These are phyloP conservation scores for Polyporus arcularius DNA, from an alignment of 768 basidiomycete genomes.

Conservation along the genomic window DNA sequence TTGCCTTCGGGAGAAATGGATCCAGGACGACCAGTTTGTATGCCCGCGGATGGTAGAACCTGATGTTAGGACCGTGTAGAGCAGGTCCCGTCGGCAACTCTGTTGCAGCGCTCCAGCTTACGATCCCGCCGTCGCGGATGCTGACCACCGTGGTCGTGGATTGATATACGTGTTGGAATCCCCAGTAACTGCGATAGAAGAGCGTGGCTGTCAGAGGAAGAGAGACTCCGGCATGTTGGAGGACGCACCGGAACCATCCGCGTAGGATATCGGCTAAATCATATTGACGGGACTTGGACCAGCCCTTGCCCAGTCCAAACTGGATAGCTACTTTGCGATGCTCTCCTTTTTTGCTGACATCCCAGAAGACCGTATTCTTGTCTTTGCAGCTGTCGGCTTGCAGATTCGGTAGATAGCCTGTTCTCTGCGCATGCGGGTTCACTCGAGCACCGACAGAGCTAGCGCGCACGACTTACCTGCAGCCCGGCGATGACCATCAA, in stretches of 20 bases:
- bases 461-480: conserved; percentile 43
- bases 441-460: not conserved
- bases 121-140: conserved; percentile 44
- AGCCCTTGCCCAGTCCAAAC: not conserved
- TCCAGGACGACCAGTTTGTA: conserved; percentile 10
- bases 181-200: conserved; percentile 46
- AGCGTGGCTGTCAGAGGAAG: no score
- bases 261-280: not conserved
- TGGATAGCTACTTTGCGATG: conserved; percentile 23
- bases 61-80: not conserved
- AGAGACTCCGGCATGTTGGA: not conserved
- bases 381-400: conserved; percentile 36
- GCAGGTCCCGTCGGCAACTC: not conserved
- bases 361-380: conserved; percentile 34
- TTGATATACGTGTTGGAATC: conserved; percentile 36
- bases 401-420: conserved; percentile 51
- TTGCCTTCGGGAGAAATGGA: not conserved
- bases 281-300: no score
- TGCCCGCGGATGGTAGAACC: not conserved
- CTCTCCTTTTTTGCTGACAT: not conserved
- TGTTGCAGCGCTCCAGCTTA: conserved; percentile 2
- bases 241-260: conserved; percentile 3
- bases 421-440: conserved; percentile 33
- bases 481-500: conserved; percentile 63
- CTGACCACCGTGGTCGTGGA: conserved; percentile 30